Percentiles rank a stretch among this genome's conserved stretches.
These are phyloP conservation scores for Hemileia vastatrix DNA, from an alignment of 1,284 basidiomycete genomes.

Conservation along the genomic window DNA sequence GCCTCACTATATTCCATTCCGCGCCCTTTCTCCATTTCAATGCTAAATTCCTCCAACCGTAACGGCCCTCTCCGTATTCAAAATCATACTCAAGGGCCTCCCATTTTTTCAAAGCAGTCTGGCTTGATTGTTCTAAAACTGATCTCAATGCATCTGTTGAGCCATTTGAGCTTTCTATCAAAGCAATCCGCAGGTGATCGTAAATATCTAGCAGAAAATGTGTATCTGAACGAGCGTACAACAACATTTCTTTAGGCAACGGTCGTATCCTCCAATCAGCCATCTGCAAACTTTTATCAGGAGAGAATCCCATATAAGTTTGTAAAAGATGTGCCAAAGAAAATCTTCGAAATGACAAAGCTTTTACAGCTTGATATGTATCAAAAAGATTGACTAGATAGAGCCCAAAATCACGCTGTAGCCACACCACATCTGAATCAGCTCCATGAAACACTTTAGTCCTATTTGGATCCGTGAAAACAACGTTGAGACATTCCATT, in stretches of 20 bases:
- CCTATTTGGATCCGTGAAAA: slow-evolving; percentile 72
- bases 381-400: slow-evolving; percentile 94
- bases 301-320: slow-evolving; percentile 78
- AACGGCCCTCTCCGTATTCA: slow-evolving; percentile 55
- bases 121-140: slow-evolving; percentile 59
- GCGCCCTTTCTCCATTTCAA: slow-evolving; percentile 63
- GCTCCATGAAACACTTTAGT: slow-evolving; percentile 93
- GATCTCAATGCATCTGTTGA: slow-evolving; percentile 32
- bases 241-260: slow-evolving; percentile 74
- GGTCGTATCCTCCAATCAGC: slow-evolving; percentile 95
- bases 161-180: slow-evolving; percentile 52
- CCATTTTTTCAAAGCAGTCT: slow-evolving; percentile 62
- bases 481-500: slow-evolving; percentile 54
- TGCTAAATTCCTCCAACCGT: slow-evolving; percentile 67
- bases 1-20: slow-evolving; percentile 46
- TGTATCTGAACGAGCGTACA: slow-evolving; percentile 89
- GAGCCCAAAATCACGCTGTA: slow-evolving; percentile 87
- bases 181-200: slow-evolving; percentile 77
- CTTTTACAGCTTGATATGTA: slow-evolving; percentile 85
- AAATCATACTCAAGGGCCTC: slow-evolving; percentile 60
- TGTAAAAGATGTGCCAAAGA: slow-evolving; percentile 75
- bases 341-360: too few species aligned
- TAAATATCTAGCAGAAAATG: slow-evolving; percentile 90
- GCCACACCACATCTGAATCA: slow-evolving; percentile 86
- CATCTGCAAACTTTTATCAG: slow-evolving; percentile 90